A percentile compares a stretch with the other conserved stretches of the same genome.
Conservation (phyloP, 2,329 filamentous ascomycete genomes). For the Aureobasidium pullulans region DNA sequence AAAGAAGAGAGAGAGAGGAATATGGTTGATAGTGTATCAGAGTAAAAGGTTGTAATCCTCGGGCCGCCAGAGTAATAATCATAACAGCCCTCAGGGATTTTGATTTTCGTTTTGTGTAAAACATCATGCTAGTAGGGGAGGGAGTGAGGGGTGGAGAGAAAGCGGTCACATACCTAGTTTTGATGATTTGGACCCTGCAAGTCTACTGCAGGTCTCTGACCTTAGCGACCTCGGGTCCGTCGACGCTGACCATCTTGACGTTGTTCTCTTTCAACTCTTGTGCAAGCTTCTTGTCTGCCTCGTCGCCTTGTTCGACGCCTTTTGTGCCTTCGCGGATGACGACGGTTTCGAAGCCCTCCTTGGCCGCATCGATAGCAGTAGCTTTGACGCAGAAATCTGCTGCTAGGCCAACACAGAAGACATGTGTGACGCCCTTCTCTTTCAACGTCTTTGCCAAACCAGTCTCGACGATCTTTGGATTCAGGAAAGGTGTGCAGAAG, state of each 20-base stretch:
- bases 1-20: not conserved
- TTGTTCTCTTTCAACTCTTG: slow-evolving; percentile 50
- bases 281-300: slow-evolving; percentile 49
- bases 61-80: not conserved
- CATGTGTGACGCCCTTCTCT: slow-evolving; percentile 58
- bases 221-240: slow-evolving; percentile 46
- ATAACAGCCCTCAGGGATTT: slow-evolving; percentile 9
- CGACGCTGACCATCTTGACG: slow-evolving; percentile 54
- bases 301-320: slow-evolving; percentile 54
- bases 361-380: slow-evolving; percentile 70
- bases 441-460: slow-evolving; percentile 55
- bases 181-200: not conserved
- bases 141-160: not conserved
- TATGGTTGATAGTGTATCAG: not conserved
- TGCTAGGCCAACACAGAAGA: slow-evolving; percentile 80
- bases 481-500: slow-evolving; percentile 72
- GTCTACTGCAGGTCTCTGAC: slow-evolving; percentile 6
- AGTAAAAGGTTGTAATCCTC: slow-evolving; percentile 10
- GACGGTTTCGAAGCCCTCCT: slow-evolving; percentile 68
- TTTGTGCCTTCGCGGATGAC: slow-evolving; percentile 72
- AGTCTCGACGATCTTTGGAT: slow-evolving; percentile 51
- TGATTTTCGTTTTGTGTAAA: slow-evolving; percentile 13
- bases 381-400: slow-evolving; percentile 82
- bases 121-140: not conserved
- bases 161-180: not conserved